Percentiles rank a stretch among this genome's conserved stretches.
These are phyloP conservation scores for Cutaneotrichosporon arboriforme DNA, from an alignment of 1,284 basidiomycete genomes.

Conservation along the genomic window DNA sequence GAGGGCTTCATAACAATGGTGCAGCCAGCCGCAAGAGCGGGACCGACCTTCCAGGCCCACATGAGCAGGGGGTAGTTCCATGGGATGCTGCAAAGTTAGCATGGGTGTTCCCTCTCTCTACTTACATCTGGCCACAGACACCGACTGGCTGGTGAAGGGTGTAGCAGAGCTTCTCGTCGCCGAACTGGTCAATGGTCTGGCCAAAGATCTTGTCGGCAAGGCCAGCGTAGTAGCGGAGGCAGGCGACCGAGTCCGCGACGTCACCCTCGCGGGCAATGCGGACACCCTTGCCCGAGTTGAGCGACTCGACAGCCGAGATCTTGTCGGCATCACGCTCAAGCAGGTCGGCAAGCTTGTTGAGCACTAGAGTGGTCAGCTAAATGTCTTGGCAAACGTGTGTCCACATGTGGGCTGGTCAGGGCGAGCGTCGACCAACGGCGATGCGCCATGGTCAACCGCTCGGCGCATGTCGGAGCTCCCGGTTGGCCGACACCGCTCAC, in stretches of 20 bases:
- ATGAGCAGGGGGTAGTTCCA: constrained; percentile 91
- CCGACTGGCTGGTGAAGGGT: constrained; percentile 90
- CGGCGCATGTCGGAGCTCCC: too few relatives aligned
- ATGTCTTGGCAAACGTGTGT: too few relatives aligned
- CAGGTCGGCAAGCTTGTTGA: constrained; percentile 83
- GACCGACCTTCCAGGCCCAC: constrained; percentile 89
- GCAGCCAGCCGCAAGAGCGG: constrained; percentile 67
- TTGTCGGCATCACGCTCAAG: constrained; percentile 73
- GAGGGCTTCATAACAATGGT: constrained; percentile 60
- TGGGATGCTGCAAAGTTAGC: constrained; percentile 59
- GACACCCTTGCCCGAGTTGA: constrained; percentile 78
- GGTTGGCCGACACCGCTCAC: too few relatives aligned
- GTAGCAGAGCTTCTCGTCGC: constrained; percentile 67
- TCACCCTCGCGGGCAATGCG: constrained; percentile 64
- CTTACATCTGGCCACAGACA: constrained; percentile 82
- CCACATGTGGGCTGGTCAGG: not conserved
- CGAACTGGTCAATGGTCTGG: constrained; percentile 39
- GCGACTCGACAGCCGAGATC: constrained; percentile 65
- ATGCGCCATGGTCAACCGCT: not conserved
- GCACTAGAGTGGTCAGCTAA: constrained; percentile 43
- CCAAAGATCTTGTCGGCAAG: constrained; percentile 63
- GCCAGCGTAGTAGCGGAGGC: constrained; percentile 70
- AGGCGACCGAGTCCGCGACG: constrained; percentile 71
- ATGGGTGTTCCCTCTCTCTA: constrained; percentile 4
- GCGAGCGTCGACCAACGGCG: not conserved